Conservation (phyloP, 768 basidiomycete genomes). For the Scleroderma bovista region DNA sequence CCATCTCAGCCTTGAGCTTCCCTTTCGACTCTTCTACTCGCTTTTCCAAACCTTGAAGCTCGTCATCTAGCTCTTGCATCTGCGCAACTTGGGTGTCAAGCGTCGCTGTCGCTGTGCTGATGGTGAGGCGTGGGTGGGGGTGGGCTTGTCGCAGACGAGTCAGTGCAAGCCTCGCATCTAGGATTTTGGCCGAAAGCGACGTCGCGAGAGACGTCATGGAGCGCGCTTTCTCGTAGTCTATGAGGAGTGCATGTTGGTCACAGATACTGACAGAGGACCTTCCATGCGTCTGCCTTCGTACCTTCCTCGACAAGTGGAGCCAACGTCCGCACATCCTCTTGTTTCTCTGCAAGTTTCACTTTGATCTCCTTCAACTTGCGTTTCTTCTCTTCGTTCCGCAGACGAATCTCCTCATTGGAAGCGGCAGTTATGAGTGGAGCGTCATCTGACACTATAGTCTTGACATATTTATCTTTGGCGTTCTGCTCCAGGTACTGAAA, state of each 20-base stretch:
- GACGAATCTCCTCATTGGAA: conserved; percentile 64
- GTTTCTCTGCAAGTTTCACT: conserved; percentile 51
- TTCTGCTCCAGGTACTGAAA: conserved; percentile 89
- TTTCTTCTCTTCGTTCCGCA: conserved; percentile 68
- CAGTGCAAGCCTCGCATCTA: conserved; percentile 76
- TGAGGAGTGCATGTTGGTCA: not conserved
- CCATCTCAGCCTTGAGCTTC: conserved; percentile 49
- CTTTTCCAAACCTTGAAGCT: conserved; percentile 49
- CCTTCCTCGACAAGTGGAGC: conserved; percentile 70
- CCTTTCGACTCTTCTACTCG: conserved; percentile 52
- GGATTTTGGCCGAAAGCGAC: conserved; percentile 65
- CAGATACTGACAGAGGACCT: not conserved
- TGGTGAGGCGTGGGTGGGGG: conserved; percentile 74
- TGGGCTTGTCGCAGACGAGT: conserved; percentile 78
- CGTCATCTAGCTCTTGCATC: conserved; percentile 72
- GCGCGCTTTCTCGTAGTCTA: conserved; percentile 60
- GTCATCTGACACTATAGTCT: conserved; percentile 82
- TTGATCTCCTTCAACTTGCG: conserved; percentile 61
- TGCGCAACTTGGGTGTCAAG: conserved; percentile 72
- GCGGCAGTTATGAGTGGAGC: conserved; percentile 75
- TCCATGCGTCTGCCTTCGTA: conserved; percentile 14
- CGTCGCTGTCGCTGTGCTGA: conserved; percentile 65
- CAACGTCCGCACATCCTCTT: conserved; percentile 55
- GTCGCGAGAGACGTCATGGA: conserved; percentile 49
- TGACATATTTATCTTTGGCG: conserved; percentile 84